Percentiles rank a stretch among this genome's conserved stretches.
These are phyloP conservation scores for Vanrija pseudolonga DNA, from an alignment of 1,284 basidiomycete genomes.

Conservation along the genomic window DNA sequence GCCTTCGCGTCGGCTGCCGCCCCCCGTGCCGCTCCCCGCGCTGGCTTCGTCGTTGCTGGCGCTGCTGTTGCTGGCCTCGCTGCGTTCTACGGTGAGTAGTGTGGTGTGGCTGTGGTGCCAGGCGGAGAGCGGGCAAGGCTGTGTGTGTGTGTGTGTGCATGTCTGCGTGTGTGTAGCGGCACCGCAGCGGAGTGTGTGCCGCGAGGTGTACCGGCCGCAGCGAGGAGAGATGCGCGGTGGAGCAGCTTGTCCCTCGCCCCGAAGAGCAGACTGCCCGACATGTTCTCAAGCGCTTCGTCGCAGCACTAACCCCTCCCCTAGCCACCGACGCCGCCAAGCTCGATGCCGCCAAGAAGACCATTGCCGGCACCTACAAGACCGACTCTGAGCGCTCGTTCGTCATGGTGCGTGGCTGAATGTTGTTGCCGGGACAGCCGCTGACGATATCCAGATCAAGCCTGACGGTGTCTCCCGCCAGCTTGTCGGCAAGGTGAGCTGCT, in stretches of 20 bases:
- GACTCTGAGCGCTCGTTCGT: constrained; percentile 50
- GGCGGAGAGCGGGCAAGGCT: no score
- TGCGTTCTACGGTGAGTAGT: constrained; percentile 39
- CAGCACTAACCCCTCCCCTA: constrained; percentile 3
- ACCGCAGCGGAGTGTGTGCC: no score
- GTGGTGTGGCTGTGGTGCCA: no score
- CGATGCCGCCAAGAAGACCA: constrained; percentile 49
- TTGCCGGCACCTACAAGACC: constrained; percentile 51
- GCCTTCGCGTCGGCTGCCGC: background rate
- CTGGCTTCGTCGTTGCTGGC: constrained; percentile 26
- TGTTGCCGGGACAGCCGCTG: background rate
- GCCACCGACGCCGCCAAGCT: constrained; percentile 27
- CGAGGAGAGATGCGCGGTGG: background rate
- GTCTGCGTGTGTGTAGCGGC: no score
- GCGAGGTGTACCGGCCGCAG: background rate
- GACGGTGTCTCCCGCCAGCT: constrained; percentile 46
- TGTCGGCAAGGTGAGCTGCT: constrained; percentile 36
- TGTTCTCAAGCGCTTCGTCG: no score
- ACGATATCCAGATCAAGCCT: constrained; percentile 38
- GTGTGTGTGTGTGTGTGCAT: no score
- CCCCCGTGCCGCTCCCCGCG: constrained; percentile 22
- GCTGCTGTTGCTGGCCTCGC: constrained; percentile 33
- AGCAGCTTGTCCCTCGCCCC: background rate
- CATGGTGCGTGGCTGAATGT: constrained; percentile 41
- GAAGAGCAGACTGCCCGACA: no score